phyloP scores from a whole-genome alignment of 2,329 filamentous ascomycete species.

The Talaromyces sp. region DNA sequence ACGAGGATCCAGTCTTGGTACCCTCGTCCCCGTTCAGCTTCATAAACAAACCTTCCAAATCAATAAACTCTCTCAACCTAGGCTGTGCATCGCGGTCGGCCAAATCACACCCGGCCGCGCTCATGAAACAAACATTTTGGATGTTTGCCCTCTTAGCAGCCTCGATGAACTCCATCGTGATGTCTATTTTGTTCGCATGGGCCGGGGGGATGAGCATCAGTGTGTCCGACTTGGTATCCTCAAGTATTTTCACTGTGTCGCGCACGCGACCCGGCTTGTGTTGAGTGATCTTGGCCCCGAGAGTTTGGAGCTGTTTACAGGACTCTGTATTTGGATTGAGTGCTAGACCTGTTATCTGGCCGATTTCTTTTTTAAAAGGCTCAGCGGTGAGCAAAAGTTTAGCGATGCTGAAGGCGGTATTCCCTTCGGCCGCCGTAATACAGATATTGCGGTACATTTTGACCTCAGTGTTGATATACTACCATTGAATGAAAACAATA shows the following conservation, averaged over 20 bases:
- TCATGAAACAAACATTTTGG: slow-evolving; percentile 44
- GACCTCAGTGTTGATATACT: background rate
- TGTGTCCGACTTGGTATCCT: slow-evolving; percentile 41
- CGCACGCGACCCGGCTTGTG: slow-evolving; percentile 38
- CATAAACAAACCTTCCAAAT: slow-evolving; percentile 42
- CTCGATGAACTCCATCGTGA: slow-evolving; percentile 40
- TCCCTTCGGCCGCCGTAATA: slow-evolving; percentile 45
- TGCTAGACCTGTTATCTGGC: slow-evolving; percentile 37
- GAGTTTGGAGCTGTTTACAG: slow-evolving; percentile 35
- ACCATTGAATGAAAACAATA: background rate
- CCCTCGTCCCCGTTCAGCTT: slow-evolving; percentile 39
- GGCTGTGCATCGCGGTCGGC: slow-evolving; percentile 46
- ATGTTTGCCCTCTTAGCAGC: slow-evolving; percentile 43
- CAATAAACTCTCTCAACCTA: slow-evolving; percentile 46
- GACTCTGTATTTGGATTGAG: slow-evolving; percentile 34
- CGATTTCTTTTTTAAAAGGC: slow-evolving; percentile 39
- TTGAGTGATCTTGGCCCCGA: slow-evolving; percentile 39
- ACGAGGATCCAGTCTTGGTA: slow-evolving; percentile 36
- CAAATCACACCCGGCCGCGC: slow-evolving; percentile 46
- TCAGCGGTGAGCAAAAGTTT: slow-evolving; percentile 42
- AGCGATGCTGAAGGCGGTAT: slow-evolving; percentile 48
- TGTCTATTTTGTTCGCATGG: slow-evolving; percentile 42
- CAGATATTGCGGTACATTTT: slow-evolving; percentile 45
- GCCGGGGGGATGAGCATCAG: slow-evolving; percentile 47
- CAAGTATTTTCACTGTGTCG: slow-evolving; percentile 34